These are phyloP conservation scores for Claviceps cyperi DNA, from an alignment of 2,329 filamentous ascomycete genomes.

Conservation along the genomic window DNA sequence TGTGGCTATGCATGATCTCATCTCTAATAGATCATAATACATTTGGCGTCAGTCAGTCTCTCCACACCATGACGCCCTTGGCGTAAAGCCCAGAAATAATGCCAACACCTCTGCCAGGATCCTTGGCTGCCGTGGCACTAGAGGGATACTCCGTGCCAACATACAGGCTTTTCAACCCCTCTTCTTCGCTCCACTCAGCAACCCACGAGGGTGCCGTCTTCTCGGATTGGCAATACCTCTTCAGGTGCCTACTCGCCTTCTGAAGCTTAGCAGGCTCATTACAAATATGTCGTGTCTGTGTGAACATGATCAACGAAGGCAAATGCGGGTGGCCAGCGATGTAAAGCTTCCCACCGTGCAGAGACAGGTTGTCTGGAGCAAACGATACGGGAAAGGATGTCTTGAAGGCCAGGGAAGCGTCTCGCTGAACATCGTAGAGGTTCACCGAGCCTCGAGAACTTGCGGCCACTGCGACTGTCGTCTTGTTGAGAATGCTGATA, in stretches of 20 bases:
- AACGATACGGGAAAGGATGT: constrained; percentile 16
- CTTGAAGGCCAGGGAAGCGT: constrained; percentile 1
- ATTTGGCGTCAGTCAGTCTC: constrained; percentile 3
- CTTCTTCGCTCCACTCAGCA: constrained; percentile 20
- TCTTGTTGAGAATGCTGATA: constrained; percentile 23
- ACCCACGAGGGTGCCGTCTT: constrained; percentile 15
- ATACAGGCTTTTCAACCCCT: constrained; percentile 20
- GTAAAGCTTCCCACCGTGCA: constrained; percentile 17
- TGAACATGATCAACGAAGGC: constrained; percentile 17
- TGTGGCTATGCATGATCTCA: too few relatives aligned
- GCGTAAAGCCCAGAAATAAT: constrained; percentile 24
- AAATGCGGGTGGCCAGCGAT: constrained; percentile 26
- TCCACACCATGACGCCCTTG: constrained; percentile 20
- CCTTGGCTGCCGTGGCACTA: constrained; percentile 19
- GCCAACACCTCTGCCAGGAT: constrained; percentile 16
- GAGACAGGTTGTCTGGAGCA: constrained; percentile 25
- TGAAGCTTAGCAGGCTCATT: constrained; percentile 15
- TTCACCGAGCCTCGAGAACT: constrained; percentile 16
- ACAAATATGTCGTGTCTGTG: constrained; percentile 20
- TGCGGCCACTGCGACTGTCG: constrained; percentile 24
- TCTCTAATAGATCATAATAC: not conserved
- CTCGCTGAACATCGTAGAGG: constrained; percentile 14
- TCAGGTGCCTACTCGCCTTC: constrained; percentile 8
- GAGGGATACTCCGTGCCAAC: constrained; percentile 19
- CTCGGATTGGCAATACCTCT: constrained; percentile 3